A percentile compares a stretch with the other conserved stretches of the same genome.
phyloP scores from a whole-genome alignment of 257 asterid species.

The Solanum ossicruentum region DNA sequence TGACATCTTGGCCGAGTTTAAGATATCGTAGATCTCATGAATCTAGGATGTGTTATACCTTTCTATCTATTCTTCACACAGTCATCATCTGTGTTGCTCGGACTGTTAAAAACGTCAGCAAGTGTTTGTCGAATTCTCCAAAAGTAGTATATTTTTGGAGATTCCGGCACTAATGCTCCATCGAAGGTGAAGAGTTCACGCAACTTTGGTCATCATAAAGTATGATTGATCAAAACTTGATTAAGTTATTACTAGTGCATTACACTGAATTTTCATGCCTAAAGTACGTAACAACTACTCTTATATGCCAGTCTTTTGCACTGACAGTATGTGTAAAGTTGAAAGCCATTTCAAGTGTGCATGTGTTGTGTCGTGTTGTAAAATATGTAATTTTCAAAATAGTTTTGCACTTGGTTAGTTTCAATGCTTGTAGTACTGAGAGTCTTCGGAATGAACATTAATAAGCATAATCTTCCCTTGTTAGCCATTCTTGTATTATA shows the following conservation, averaged over 20 bases:
- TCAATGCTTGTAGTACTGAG: background rate
- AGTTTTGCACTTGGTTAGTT: background rate
- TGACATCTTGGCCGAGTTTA: background rate
- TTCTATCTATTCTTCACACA: background rate
- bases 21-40: background rate
- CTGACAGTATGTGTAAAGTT: background rate
- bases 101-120: no score
- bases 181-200: no score
- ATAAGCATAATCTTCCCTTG: background rate
- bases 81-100: background rate
- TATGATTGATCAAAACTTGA: background rate
- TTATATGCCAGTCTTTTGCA: background rate
- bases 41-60: background rate
- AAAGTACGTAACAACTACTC: background rate
- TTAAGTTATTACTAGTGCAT: background rate
- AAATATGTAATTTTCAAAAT: background rate
- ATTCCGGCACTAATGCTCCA: no score
- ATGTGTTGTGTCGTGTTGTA: background rate
- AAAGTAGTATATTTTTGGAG: no score
- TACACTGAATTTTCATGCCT: background rate
- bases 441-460: background rate
- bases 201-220: background rate
- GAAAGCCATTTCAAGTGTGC: background rate
- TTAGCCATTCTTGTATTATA: background rate
- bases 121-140: no score